phyloP scores from a whole-genome alignment of 805 yeast genomes.

The Danielia reshetovae region DNA sequence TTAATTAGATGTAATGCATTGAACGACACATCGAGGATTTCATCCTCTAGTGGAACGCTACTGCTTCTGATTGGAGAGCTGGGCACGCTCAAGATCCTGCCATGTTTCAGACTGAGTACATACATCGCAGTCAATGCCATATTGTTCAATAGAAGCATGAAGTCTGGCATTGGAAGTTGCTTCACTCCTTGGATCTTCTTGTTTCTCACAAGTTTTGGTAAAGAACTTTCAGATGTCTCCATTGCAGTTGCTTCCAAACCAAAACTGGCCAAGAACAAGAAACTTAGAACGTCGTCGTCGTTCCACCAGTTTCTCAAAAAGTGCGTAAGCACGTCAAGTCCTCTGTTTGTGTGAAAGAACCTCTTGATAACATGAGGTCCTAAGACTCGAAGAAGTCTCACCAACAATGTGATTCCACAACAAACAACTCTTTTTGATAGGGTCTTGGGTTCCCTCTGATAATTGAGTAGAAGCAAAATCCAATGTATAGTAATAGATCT shows the following conservation, averaged over 20 bases:
- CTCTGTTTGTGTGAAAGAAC: slow-evolving; percentile 48
- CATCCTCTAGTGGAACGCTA: slow-evolving; percentile 8
- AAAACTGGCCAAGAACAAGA: slow-evolving; percentile 44
- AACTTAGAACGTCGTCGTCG: slow-evolving; percentile 40
- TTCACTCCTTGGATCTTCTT: slow-evolving; percentile 1
- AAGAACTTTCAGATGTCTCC: neutral
- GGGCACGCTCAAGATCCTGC: slow-evolving; percentile 32
- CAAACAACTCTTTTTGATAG: slow-evolving; percentile 31
- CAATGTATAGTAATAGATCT: slow-evolving; percentile 63
- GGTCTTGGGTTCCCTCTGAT: slow-evolving; percentile 13
- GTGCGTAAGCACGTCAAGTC: slow-evolving; percentile 46
- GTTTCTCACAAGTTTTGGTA: slow-evolving; percentile 6
- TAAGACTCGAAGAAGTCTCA: slow-evolving; percentile 43
- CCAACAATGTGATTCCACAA: slow-evolving; percentile 43
- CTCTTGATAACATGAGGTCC: slow-evolving; percentile 45
- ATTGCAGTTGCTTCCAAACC: slow-evolving; percentile 19
- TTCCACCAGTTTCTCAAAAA: slow-evolving; percentile 46
- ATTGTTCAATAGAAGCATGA: slow-evolving; percentile 34
- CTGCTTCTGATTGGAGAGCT: slow-evolving; percentile 22
- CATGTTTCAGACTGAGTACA: slow-evolving; percentile 25
- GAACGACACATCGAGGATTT: slow-evolving; percentile 21
- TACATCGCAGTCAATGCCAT: slow-evolving; percentile 31
- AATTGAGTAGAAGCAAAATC: slow-evolving; percentile 51
- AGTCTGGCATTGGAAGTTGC: slow-evolving; percentile 39
- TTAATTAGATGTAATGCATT: slow-evolving; percentile 35